Evolutionary conservation across 129 eudicot genomes (phyloP).

Genomic region (Arctium lappa): DNA sequence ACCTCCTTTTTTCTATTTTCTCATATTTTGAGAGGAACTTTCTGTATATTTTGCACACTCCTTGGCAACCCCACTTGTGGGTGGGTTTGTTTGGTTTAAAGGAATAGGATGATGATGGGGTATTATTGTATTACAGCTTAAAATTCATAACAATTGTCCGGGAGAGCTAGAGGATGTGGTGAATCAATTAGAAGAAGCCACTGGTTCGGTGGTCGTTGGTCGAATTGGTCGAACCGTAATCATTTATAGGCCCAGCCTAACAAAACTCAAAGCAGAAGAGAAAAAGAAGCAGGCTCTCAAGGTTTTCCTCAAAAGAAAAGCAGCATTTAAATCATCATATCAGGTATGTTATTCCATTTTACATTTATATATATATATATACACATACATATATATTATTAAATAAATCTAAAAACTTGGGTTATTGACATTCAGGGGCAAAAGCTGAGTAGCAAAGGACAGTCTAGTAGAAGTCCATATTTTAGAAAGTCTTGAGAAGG

Average conservation of each 20-base stretch:
- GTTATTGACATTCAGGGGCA: background rate
- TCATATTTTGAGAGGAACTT: too few relatives aligned
- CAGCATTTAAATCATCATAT: constrained; percentile 26
- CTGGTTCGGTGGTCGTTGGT: constrained; percentile 68
- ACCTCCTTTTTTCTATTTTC: too few relatives aligned
- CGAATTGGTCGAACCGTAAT: constrained; percentile 83
- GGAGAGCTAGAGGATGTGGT: constrained; percentile 75
- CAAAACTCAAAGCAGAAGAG: constrained; percentile 63
- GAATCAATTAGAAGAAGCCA: constrained; percentile 58
- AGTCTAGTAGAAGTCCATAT: constrained; percentile 17
- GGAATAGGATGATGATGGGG: too few relatives aligned
- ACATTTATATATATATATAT: background rate
- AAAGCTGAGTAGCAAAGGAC: constrained; percentile 20
- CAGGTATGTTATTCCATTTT: constrained; percentile 32
- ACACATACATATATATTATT: too few relatives aligned
- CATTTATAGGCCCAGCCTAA: constrained; percentile 71
- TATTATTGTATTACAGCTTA: constrained; percentile 37
- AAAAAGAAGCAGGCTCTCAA: constrained; percentile 58
- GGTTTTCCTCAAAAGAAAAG: constrained; percentile 36
- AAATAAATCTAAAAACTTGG: too few relatives aligned
- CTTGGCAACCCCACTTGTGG: too few relatives aligned
- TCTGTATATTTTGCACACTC: too few relatives aligned
- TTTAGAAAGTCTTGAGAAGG: background rate
- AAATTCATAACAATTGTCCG: constrained; percentile 68
- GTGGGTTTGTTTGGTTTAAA: too few relatives aligned